Evolutionary conservation across 2,329 filamentous ascomycete genomes (phyloP), one percentile per base, ranked within the genome.

Genomic region (Talaromyces atroroseus): DNA sequence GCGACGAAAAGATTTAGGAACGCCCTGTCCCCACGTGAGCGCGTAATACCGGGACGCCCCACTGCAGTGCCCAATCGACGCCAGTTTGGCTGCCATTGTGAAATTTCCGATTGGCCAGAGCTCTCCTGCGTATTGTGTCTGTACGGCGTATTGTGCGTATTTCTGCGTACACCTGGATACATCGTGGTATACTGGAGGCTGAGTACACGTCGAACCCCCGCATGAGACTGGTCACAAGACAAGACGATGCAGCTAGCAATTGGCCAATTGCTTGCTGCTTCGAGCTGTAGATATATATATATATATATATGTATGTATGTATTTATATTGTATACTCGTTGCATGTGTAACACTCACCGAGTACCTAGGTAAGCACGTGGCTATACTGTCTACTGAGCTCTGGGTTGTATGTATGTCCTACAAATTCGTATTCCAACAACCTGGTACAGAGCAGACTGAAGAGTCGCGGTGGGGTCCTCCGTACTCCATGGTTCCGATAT

Each of bases 171-270:
- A 8, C 4, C 8, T 4, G 11, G 26, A 29, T 29, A 36, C 32
- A 36, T 14, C 32, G 32, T 6, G 2, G 29, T 16, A 36, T 10
- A 29, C 6, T 29, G 26, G 26, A 29, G 26, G 26, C 32, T 36
- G 12, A 36, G 32, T 11, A 46, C 42, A 46, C 42, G 29, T 46
- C 50, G 24, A n/a, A 21, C 6, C 40, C 49, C 40, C 49, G 50
- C 50, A 52, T 46, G 40, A 23, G 40, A 18, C 50, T 29, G 36
- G 50, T 52, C 50, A 52, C 50, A 52, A 36, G 50, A 52, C 40
- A 34, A n/a, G 14, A 45, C n/a, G 8, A 20, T 24, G n/a, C 26
- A 14, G 38, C 38, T 20, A 29, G 14, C 32, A 42, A 42, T 42
- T 42, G 38, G 38, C 38, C 38, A 42, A 42, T 42, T 18, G 38